Evolutionary conservation across 257 asterid species (phyloP).

Genomic region (Cynanchum wilfordii): DNA sequence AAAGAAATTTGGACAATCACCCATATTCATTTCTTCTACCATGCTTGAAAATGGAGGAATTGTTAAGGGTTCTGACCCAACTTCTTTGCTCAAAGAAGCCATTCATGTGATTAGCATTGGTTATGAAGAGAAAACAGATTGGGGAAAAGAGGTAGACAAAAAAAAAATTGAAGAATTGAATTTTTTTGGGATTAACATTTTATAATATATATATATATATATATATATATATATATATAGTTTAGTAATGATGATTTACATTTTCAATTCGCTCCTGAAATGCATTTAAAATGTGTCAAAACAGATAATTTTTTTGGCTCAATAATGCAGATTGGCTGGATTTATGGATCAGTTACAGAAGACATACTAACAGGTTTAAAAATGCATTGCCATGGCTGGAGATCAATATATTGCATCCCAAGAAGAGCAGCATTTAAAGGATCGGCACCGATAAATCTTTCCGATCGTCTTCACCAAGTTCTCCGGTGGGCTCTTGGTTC

Average conservation of each 20-base stretch:
- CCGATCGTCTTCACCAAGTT: slow-evolving; percentile 37
- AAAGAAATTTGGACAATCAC: slow-evolving; percentile 34
- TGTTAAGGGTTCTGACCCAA: slow-evolving; percentile 18
- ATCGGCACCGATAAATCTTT: slow-evolving; percentile 33
- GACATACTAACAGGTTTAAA: slow-evolving; percentile 36
- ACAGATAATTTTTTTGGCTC: too few relatives aligned
- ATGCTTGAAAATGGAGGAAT: slow-evolving; percentile 26
- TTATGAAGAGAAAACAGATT: slow-evolving; percentile 42
- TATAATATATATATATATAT: too few relatives aligned
- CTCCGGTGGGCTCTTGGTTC: slow-evolving; percentile 39
- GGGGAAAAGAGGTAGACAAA: slow-evolving; percentile 33
- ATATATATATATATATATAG: too few relatives aligned
- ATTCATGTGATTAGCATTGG: slow-evolving; percentile 33
- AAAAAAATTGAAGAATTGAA: too few relatives aligned
- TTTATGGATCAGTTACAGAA: slow-evolving; percentile 39
- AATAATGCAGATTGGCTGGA: slow-evolving; percentile 31
- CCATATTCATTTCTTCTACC: slow-evolving; percentile 25
- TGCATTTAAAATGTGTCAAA: too few relatives aligned
- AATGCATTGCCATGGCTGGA: slow-evolving; percentile 44
- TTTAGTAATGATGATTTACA: too few relatives aligned
- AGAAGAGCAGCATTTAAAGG: slow-evolving; percentile 30
- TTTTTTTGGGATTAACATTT: too few relatives aligned
- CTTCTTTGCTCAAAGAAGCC: slow-evolving; percentile 34
- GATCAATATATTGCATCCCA: slow-evolving; percentile 34
- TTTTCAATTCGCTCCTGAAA: too few relatives aligned